phyloP scores from a whole-genome alignment of 805 yeast genomes.

The Sugiyamaella lignohabitans region DNA sequence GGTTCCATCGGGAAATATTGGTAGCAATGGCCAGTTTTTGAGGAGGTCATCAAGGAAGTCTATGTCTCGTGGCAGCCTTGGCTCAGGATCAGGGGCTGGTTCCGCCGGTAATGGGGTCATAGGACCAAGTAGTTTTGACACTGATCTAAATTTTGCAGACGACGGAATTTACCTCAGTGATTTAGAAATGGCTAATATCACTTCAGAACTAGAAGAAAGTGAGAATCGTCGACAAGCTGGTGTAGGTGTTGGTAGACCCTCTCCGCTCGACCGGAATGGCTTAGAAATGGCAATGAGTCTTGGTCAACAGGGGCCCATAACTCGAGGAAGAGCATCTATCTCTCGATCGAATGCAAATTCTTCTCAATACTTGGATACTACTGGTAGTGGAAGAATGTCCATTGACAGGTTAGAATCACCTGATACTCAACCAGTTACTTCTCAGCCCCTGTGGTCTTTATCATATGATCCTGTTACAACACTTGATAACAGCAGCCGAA shows the following conservation, averaged over 20 bases:
- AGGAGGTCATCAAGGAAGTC: neutral
- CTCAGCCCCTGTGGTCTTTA: conserved; percentile 19
- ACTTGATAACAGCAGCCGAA: too few relatives aligned
- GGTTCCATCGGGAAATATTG: too few relatives aligned
- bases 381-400: too few relatives aligned
- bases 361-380: neutral
- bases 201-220: neutral
- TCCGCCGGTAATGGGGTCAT: too few relatives aligned
- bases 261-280: too few relatives aligned
- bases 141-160: neutral
- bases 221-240: neutral
- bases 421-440: conserved; percentile 6
- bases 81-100: too few relatives aligned
- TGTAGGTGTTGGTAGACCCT: too few relatives aligned
- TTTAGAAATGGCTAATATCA: neutral
- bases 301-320: neutral
- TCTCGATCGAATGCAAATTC: neutral
- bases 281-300: too few relatives aligned
- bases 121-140: neutral
- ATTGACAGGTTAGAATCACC: too few relatives aligned
- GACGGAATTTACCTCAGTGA: neutral
- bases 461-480: conserved; percentile 3
- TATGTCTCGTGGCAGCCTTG: neutral
- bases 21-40: too few relatives aligned
- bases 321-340: neutral